A percentile compares a stretch with the other conserved stretches of the same genome.
Conservation (phyloP, 768 basidiomycete species). For the Tephrocybe rancida region DNA sequence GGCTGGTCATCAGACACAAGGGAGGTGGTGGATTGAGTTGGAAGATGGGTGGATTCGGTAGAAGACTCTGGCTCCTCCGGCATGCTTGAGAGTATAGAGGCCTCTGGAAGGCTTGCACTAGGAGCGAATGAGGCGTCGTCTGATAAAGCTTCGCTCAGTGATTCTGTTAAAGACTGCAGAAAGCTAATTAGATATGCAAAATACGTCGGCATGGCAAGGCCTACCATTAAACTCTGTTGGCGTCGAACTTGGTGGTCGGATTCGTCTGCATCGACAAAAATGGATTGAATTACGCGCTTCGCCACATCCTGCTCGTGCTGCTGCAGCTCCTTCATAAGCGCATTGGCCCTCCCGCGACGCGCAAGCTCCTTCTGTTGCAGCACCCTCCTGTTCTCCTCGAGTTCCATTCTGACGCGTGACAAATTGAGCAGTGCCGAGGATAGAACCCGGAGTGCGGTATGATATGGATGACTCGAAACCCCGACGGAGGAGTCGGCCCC, state of each 20-base stretch:
- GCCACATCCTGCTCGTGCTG: constrained; percentile 70
- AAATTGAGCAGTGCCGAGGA: constrained; percentile 68
- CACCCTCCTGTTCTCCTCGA: constrained; percentile 58
- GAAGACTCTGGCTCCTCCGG: constrained; percentile 28
- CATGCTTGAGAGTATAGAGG: constrained; percentile 35
- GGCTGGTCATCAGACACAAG: constrained; percentile 7
- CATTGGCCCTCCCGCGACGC: constrained; percentile 52
- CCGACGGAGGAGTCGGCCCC: constrained; percentile 49
- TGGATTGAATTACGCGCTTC: constrained; percentile 62
- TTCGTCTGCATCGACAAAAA: constrained; percentile 61
- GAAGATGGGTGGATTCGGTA: constrained; percentile 11
- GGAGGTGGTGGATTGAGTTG: constrained; percentile 6
- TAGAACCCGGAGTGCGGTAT: constrained; percentile 66
- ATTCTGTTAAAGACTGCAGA: constrained; percentile 51
- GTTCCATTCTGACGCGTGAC: constrained; percentile 56
- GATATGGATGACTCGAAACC: constrained; percentile 56
- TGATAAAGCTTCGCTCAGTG: constrained; percentile 55
- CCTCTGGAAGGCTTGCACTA: constrained; percentile 28
- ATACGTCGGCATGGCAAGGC: constrained; percentile 22
- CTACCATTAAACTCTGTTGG: constrained; percentile 61
- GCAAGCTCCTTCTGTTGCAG: constrained; percentile 64
- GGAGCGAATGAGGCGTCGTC: constrained; percentile 45
- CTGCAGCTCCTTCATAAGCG: constrained; percentile 56
- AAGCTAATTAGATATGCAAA: not conserved
- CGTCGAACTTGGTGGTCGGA: constrained; percentile 49